Evolutionary conservation across 345 rosid species (phyloP).

Genomic region (Cochlearia excelsa): DNA sequence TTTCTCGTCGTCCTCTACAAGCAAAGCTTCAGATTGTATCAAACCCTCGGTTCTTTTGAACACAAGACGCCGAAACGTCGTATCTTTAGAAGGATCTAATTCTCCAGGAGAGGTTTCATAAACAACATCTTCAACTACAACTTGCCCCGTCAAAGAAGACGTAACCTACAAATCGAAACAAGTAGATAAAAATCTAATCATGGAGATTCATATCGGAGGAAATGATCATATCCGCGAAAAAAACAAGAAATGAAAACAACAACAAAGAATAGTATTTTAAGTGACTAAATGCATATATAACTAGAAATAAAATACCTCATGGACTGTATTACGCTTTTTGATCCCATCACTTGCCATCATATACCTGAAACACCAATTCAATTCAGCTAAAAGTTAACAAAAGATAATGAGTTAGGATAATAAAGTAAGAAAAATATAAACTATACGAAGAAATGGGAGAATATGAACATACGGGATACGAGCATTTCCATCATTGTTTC

Average conservation of each 20-base stretch:
- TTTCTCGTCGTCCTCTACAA: conserved; percentile 42
- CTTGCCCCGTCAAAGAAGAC: conserved; percentile 66
- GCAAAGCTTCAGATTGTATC: conserved; percentile 94
- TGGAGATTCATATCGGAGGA: not conserved
- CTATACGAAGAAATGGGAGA: not conserved
- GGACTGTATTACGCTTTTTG: conserved; percentile 50
- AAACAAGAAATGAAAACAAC: not conserved
- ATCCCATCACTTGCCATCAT: conserved; percentile 92
- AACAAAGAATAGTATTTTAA: not conserved
- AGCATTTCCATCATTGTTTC: conserved; percentile 46
- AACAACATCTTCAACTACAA: conserved; percentile 78
- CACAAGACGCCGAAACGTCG: conserved; percentile 79
- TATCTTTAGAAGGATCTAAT: conserved; percentile 44
- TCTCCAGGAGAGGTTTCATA: conserved; percentile 53
- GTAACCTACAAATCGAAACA: conserved; percentile 45
- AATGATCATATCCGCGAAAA: not conserved
- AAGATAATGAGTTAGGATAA: not conserved
- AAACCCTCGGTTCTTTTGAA: conserved; percentile 72
- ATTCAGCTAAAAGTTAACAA: not conserved
- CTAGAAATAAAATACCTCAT: conserved; percentile 45
- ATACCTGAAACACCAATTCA: conserved; percentile 49
- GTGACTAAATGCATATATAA: conserved; percentile 1
- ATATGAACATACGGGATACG: conserved; percentile 71
- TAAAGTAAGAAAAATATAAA: not conserved
- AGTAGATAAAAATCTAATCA: not conserved